A percentile compares a stretch with the other conserved stretches of the same genome.
phyloP scores from a whole-genome alignment of 1,284 basidiomycete species.

The Ustilago sp. region DNA sequence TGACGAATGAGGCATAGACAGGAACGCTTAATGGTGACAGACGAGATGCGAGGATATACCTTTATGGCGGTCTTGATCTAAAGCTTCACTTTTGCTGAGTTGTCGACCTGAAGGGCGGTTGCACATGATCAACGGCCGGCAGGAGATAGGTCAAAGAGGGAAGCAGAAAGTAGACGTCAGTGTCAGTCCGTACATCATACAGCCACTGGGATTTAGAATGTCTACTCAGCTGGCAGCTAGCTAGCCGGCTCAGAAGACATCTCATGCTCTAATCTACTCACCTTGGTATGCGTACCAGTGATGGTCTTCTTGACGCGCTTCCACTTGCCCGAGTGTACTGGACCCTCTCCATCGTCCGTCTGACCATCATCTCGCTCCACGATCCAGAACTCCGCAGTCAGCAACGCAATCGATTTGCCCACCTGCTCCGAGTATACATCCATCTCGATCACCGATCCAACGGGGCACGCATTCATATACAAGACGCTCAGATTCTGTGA shows the following conservation, averaged over 20 bases:
- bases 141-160: not conserved
- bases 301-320: conserved; percentile 44
- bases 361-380: conserved; percentile 42
- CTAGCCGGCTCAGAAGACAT: not conserved
- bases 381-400: conserved; percentile 57
- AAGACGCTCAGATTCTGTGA: conserved; percentile 62
- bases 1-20: too few relatives aligned
- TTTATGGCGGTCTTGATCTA: conserved; percentile 5
- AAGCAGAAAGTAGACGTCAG: not conserved
- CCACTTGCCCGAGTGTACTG: conserved; percentile 43
- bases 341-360: conserved; percentile 29
- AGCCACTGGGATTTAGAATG: too few relatives aligned
- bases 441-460: conserved; percentile 62
- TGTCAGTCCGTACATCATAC: not conserved
- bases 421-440: conserved; percentile 50
- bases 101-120: conserved; percentile 36
- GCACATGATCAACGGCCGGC: not conserved
- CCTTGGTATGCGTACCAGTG: conserved; percentile 59
- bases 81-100: conserved; percentile 48
- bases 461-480: conserved; percentile 59
- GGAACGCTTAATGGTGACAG: too few relatives aligned
- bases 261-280: conserved; percentile 1
- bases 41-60: too few relatives aligned
- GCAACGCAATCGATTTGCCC: conserved; percentile 52
- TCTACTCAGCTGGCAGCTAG: not conserved